These are phyloP conservation scores for Pseudopithomyces chartarum DNA, from an alignment of 2,329 filamentous ascomycete genomes.

Conservation along the genomic window DNA sequence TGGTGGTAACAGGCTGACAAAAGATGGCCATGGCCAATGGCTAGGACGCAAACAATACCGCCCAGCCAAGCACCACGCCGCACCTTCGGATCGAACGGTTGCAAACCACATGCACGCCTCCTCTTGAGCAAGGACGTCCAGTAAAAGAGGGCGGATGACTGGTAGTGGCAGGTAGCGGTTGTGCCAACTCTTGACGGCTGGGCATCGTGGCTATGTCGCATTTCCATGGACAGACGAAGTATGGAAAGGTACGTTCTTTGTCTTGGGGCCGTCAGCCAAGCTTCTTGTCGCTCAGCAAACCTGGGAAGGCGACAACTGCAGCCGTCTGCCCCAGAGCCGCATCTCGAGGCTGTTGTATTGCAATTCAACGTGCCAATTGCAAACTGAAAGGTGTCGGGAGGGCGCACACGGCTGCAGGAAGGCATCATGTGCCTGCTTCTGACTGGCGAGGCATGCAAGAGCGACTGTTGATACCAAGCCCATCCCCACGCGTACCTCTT, in stretches of 20 bases:
- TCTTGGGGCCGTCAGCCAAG: constrained; percentile 43
- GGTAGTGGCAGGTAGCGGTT: constrained; percentile 1
- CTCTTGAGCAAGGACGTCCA: constrained; percentile 1
- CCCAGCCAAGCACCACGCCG: background rate
- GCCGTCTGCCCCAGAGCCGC: background rate
- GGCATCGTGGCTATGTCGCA: constrained; percentile 35
- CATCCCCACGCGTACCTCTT: constrained; percentile 12
- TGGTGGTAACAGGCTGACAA: background rate
- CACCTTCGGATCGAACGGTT: background rate
- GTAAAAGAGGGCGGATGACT: background rate
- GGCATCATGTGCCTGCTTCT: constrained; percentile 1
- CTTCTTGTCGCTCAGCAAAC: constrained; percentile 25
- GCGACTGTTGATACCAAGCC: constrained; percentile 21
- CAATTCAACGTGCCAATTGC: background rate
- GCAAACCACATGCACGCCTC: background rate
- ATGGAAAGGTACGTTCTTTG: constrained; percentile 20
- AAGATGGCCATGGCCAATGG: background rate
- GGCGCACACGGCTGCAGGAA: constrained; percentile 1
- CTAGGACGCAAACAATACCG: background rate
- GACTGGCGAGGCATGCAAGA: constrained; percentile 21
- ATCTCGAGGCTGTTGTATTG: background rate
- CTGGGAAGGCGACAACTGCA: background rate
- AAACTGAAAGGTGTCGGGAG: background rate
- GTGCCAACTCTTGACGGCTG: constrained; percentile 27
- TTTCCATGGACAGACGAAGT: constrained; percentile 19